phyloP scores from a whole-genome alignment of 305 asterid genomes.

The Stenogyne calaminthoides region DNA sequence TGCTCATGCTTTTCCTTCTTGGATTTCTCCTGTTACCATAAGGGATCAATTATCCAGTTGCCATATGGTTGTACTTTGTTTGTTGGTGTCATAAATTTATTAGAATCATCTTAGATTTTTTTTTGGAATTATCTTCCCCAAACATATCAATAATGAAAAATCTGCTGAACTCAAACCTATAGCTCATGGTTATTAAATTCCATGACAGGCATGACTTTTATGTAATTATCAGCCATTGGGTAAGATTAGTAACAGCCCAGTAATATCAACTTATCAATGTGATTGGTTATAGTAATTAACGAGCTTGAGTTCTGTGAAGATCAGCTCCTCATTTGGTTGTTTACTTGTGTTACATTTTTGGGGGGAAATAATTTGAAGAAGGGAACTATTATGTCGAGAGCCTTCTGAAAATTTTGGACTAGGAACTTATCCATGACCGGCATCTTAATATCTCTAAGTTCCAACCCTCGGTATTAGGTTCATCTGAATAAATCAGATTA shows the following conservation, averaged over 20 bases:
- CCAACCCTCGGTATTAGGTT: neutral
- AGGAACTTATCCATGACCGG: neutral
- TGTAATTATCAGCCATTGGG: too few relatives aligned
- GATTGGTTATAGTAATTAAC: neutral
- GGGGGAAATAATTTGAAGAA: neutral
- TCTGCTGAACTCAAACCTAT: neutral
- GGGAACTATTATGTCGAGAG: neutral
- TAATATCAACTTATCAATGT: conserved; percentile 2
- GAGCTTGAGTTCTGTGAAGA: neutral
- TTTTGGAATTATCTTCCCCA: neutral
- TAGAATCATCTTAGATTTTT: too few relatives aligned
- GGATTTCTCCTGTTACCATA: neutral
- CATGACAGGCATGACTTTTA: neutral
- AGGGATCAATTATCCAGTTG: neutral
- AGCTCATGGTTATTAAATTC: neutral
- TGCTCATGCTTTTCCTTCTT: neutral
- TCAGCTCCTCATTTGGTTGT: neutral
- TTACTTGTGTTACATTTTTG: neutral
- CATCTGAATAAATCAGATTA: neutral
- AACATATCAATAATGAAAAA: neutral
- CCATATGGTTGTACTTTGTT: neutral
- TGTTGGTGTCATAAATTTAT: too few relatives aligned
- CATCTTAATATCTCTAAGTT: neutral
- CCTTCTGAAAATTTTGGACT: neutral
- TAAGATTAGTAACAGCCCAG: too few relatives aligned